Percentiles rank a stretch among this genome's conserved stretches.
phyloP scores from a whole-genome alignment of 1,139 yeast genomes.

The Candida sanyaensis region DNA sequence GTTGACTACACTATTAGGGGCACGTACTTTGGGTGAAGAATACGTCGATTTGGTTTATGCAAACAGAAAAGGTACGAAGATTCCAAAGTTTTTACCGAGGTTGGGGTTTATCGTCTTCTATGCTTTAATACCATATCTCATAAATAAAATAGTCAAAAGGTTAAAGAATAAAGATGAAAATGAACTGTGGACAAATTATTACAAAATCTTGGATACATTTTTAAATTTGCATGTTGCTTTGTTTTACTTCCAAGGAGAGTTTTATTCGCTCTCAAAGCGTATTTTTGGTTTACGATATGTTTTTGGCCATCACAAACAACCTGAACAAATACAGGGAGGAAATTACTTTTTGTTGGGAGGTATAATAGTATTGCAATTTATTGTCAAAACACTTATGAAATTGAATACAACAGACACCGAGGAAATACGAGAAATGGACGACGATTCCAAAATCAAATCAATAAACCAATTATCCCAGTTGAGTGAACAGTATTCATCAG shows the following conservation, averaged over 20 bases:
- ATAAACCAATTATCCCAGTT: constrained; percentile 23
- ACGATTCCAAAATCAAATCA: constrained; percentile 14
- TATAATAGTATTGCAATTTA: constrained; percentile 61
- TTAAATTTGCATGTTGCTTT: constrained; percentile 74
- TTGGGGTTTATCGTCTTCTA: constrained; percentile 56
- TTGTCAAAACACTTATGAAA: constrained; percentile 45
- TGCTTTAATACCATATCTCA: constrained; percentile 56
- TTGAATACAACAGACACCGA: constrained; percentile 31
- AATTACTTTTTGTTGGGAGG: constrained; percentile 81
- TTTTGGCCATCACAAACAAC: constrained; percentile 60
- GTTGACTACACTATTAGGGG: constrained; percentile 73
- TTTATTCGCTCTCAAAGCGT: constrained; percentile 76
- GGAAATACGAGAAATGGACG: constrained; percentile 13
- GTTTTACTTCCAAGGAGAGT: constrained; percentile 80
- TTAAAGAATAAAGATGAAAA: constrained; percentile 20
- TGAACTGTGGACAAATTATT: constrained; percentile 32
- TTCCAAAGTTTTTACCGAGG: constrained; percentile 53
- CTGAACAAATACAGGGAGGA: constrained; percentile 46
- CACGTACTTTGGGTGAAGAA: constrained; percentile 90
- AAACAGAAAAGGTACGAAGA: constrained; percentile 44
- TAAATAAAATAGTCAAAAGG: constrained; percentile 34
- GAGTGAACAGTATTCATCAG: constrained; percentile 16
- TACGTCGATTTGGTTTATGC: constrained; percentile 85
- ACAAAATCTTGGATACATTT: constrained; percentile 49
- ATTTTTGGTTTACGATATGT: constrained; percentile 79